Evolutionary conservation across 345 rosid species (phyloP), one percentile per base, ranked within the genome.

Genomic region (Eucalyptus marginata): DNA sequence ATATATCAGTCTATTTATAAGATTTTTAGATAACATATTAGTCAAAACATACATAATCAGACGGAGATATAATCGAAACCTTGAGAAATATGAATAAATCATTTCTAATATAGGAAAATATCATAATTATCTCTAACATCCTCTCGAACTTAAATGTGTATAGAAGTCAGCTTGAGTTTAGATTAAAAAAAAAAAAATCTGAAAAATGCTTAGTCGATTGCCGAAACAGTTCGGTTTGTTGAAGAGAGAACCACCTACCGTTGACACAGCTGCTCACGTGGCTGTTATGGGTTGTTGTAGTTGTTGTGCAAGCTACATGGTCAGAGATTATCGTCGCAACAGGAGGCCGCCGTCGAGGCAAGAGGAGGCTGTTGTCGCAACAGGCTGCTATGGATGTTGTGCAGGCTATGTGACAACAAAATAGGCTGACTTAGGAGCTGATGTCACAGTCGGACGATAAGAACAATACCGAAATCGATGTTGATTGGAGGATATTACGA

Each of bases 11-110:
- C 31, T 52, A 62, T 3, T 62, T 13, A 62, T 62, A 62, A 13
- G 8, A 5, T 62, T 62, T 59, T 27, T 29, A 62, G 31, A 29
- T 62, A 62, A 62, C 4, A 12, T 62, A 29, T 62, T 62, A 62
- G 3, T 29, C 8, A 62, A 62, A 62, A 62, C 8, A 13, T 12
- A 27, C 33, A 62, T 13, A 62, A 62, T 6, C 0, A 29, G 17
- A 62, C 0, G 33, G 7, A 62, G 2, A 62, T 29, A 62, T 12
- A 62, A 0, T 11, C 2, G 2, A 29, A 29, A 29, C 2, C 4
- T 13, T 27, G 68, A 62, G 2, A 62, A 62, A 62, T 62, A 29
- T 62, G 33, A 13, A 62, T 27, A 62, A 29, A 29, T 62, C n/a
- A 13, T 13, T 13, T 62, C 4, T 29, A 29, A 62, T 29, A 27